These are phyloP conservation scores for Crithidia thermophila DNA, from an alignment of 208 protist genomes.

Conservation along the genomic window DNA sequence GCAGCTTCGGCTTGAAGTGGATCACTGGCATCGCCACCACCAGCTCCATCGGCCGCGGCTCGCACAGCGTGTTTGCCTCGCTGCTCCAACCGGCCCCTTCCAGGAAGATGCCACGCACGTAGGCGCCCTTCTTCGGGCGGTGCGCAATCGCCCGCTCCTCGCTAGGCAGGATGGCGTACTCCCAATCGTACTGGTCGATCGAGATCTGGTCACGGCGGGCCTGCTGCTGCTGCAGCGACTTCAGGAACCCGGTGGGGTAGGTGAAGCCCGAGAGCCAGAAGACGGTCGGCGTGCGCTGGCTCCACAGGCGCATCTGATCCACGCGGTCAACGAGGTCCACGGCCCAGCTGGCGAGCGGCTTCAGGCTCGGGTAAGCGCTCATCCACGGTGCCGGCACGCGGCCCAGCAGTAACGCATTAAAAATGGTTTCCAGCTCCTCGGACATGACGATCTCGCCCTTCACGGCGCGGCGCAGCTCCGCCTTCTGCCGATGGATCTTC, in stretches of 20 bases:
- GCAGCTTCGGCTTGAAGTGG: constrained; percentile 97
- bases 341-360: constrained; percentile 97
- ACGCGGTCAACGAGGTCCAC: constrained; percentile 95
- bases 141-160: constrained; percentile 93
- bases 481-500: constrained; percentile 91
- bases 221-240: constrained; percentile 96
- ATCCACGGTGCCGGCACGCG: constrained; percentile 95
- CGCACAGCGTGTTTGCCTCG: constrained; percentile 88
- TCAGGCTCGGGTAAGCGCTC: constrained; percentile 97
- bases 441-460: constrained; percentile 98
- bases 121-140: constrained; percentile 95
- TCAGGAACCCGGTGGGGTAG: constrained; percentile 99
- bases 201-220: constrained; percentile 91
- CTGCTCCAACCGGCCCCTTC: constrained; percentile 97
- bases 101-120: constrained; percentile 96
- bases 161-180: constrained; percentile 94
- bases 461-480: constrained; percentile 94
- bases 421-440: constrained; percentile 96
- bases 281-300: constrained; percentile 90
- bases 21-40: constrained; percentile 98
- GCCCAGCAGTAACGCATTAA: constrained; percentile 88
- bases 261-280: constrained; percentile 99
- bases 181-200: constrained; percentile 98
- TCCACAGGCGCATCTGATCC: constrained; percentile 95
- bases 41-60: constrained; percentile 97